Evolutionary conservation across 495 filamentous ascomycete species (phyloP), one percentile per base, ranked within the genome.

Genomic region (Hypoxylon intermedium): DNA sequence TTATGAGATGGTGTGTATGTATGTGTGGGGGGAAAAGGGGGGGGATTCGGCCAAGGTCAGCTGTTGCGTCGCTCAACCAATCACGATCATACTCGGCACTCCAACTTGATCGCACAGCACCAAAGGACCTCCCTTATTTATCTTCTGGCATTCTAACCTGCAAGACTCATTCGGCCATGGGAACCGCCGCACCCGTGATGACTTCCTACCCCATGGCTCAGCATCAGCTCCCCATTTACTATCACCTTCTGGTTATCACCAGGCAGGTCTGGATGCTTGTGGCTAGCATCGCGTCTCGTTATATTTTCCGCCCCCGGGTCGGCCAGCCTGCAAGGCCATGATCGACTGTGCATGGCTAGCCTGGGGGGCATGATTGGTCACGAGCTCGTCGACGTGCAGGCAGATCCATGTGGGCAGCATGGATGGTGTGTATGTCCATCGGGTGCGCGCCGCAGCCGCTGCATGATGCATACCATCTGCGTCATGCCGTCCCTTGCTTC

Each of bases 381-480:
- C 57, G 24, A 53, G 62, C 45, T 47, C 38, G 40, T 52, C 51
- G 51, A 47, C 46, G 46, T 42, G 56, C 56, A 56, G 56, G 49
- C 34, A 28, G 36, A 60, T 52, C 62, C 62, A 60, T 65, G 62
- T 65, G 62, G 62, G 55, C 50, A 52, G 30, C 55, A 65, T 65
- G 55, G 62, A 56, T 60, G 34, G 23, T 52, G 44, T 49, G 41
- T 40, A 45, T 58, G 53, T 67, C 52, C 62, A 56, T 57, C 63
- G 63, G 59, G 65, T 57, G 52, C 63, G 63, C 63, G 63, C 63
- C 63, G 63, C 57, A 58, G 61, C 59, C 49, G 55, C 50, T 73
- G 69, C 72, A 74, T 74, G 58, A 69, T 67, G 72, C 62, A 69
- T 67, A 45, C 48, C 44, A 66, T 65, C 67, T 65, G 66, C 69